Percentiles rank a stretch among this genome's conserved stretches.
Conservation (phyloP, 2,329 filamentous ascomycete species). For the Claviceps cyperi region DNA sequence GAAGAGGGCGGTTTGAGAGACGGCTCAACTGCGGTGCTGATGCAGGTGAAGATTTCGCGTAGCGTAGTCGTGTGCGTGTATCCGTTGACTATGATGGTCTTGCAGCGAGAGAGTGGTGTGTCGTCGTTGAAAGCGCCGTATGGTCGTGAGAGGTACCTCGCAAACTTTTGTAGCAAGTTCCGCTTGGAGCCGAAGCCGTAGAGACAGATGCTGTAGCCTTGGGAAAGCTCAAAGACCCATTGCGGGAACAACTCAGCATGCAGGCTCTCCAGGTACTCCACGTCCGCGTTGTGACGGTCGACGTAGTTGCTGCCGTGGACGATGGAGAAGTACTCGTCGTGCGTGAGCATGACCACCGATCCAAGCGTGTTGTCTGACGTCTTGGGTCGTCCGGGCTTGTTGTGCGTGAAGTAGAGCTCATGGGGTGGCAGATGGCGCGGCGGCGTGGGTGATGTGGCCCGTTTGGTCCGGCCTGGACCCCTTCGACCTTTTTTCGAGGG, state of each 20-base stretch:
- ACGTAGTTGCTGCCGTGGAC: conserved; percentile 44
- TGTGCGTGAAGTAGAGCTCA: conserved; percentile 89
- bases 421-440: conserved; percentile 72
- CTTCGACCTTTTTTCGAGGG: conserved; percentile 24
- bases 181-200: conserved; percentile 91
- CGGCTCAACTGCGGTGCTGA: conserved; percentile 48
- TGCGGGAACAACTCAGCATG: conserved; percentile 76
- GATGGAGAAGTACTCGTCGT: conserved; percentile 75
- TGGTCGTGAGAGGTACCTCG: conserved; percentile 41
- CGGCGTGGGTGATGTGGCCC: conserved; percentile 55
- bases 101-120: conserved; percentile 11
- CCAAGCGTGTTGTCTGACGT: conserved; percentile 78
- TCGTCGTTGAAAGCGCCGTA: conserved; percentile 14
- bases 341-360: conserved; percentile 61
- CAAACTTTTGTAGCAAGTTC: conserved; percentile 58
- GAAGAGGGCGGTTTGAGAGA: conserved; percentile 37
- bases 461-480: conserved; percentile 11
- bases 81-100: conserved; percentile 75
- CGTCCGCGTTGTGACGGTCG: conserved; percentile 57
- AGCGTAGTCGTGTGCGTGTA: conserved; percentile 54
- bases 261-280: conserved; percentile 55
- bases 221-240: conserved; percentile 79
- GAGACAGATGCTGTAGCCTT: conserved; percentile 78
- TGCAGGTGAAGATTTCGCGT: conserved; percentile 53
- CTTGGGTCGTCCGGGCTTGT: conserved; percentile 64